Conservation (phyloP, 2,329 filamentous ascomycete species). For the Arthrobotrys megalospora region DNA sequence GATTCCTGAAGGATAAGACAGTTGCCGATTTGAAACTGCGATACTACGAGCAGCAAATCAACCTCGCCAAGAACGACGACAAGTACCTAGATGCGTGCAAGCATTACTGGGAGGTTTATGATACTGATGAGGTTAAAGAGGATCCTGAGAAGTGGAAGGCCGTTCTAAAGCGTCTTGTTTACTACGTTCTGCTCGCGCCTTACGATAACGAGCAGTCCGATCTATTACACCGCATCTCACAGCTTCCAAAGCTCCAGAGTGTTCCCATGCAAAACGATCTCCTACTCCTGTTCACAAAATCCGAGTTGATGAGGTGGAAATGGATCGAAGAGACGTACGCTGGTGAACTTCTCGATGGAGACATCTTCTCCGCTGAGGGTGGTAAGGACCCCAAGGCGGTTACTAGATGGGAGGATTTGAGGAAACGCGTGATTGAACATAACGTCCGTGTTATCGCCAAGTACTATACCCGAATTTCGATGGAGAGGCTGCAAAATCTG, state of each 20-base stretch:
- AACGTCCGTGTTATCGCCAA: slow-evolving; percentile 98
- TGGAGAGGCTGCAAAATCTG: slow-evolving; percentile 88
- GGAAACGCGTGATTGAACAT: slow-evolving; percentile 99
- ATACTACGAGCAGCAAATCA: slow-evolving; percentile 98
- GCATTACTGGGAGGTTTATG: slow-evolving; percentile 95
- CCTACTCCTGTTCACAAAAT: slow-evolving; percentile 93
- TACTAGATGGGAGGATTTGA: slow-evolving; percentile 91
- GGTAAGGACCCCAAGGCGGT: slow-evolving; percentile 84
- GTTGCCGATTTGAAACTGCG: slow-evolving; percentile 95
- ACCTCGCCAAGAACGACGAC: slow-evolving; percentile 93
- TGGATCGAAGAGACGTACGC: slow-evolving; percentile 91
- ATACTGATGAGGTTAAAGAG: slow-evolving; percentile 94
- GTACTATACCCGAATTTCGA: slow-evolving; percentile 98
- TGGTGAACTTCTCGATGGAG: slow-evolving; percentile 86
- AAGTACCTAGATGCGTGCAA: slow-evolving; percentile 99
- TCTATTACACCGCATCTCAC: slow-evolving; percentile 90
- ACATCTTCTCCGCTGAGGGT: slow-evolving; percentile 82
- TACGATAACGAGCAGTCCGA: slow-evolving; percentile 99
- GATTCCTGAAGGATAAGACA: slow-evolving; percentile 88
- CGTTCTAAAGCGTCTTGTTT: slow-evolving; percentile 92
- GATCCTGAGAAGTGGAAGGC: slow-evolving; percentile 87
- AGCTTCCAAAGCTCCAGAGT: slow-evolving; percentile 86
- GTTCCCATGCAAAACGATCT: slow-evolving; percentile 75
- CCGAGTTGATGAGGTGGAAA: slow-evolving; percentile 98
- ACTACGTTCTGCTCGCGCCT: slow-evolving; percentile 95